Evolutionary conservation across 2,329 filamentous ascomycete genomes (phyloP), one percentile per base, ranked within the genome.

Genomic region (Ascochyta koolunga): DNA sequence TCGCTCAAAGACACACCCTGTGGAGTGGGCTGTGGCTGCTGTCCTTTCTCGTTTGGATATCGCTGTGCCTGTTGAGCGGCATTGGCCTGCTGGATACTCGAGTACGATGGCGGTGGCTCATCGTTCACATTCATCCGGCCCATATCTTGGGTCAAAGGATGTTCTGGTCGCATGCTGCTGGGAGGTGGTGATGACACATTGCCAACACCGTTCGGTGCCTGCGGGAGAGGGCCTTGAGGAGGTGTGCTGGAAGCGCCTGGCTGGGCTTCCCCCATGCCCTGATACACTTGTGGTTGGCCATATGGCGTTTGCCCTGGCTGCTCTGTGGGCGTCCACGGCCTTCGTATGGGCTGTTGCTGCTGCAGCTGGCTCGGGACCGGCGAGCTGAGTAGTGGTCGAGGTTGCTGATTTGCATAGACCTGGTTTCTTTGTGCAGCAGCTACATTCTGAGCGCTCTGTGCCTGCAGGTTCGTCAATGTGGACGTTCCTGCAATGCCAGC

Each of bases 261-360:
- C 11, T 49, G 44, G 8, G 93, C 86, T 57, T 90, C 87, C 60
- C 88, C 88, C 46, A 86, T 84, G 6, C 95, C 95, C 76, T 97
- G 93, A 65, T 97, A 98, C 1, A 96, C 89, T 0, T 90, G 92
- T 0, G 93, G 92, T 25, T 92, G 92, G 0, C 93, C 93, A 77
- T 96, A 91, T 5, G 91, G 91, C 46, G 92, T 89, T 58, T 88
- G 88, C 27, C 91, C 92, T 1, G 93, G 92, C 52, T 87, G 83
- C 73, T 99, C 95, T 3, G 95, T 98, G 0, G 95, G 95, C 9
- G 93, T 98, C 95, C 93, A 98, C 25, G 93, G 93, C 41, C 93
- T 84, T 22, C 82, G 71, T 32, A 77, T 71, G 27, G 74, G 80
- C 40, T 76, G 74, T 59, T 65, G 62, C 52, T 77, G 77, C 66